phyloP scores from a whole-genome alignment of 2,329 filamentous ascomycete genomes.

The Sporothrix protearum region DNA sequence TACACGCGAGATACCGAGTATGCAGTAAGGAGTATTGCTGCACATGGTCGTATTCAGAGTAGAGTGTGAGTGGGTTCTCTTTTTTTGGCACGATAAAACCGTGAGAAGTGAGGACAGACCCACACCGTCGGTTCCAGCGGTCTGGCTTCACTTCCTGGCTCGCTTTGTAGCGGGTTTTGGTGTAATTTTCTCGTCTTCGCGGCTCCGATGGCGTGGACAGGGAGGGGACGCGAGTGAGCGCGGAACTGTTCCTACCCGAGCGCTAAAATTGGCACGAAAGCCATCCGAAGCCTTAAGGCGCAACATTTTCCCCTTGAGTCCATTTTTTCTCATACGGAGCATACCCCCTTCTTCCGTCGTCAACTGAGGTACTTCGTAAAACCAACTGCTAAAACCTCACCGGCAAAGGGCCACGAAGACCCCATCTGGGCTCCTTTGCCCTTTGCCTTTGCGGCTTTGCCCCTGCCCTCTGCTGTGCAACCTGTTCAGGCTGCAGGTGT shows the following conservation, averaged over 20 bases:
- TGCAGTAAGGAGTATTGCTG: too few species aligned
- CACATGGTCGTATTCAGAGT: too few species aligned
- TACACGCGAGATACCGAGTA: too few species aligned
- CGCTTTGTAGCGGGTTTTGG: not conserved
- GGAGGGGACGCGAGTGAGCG: not conserved
- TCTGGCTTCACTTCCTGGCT: not conserved
- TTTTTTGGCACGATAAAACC: too few species aligned
- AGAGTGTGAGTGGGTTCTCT: too few species aligned
- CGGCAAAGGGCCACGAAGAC: not conserved
- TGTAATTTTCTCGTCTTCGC: not conserved
- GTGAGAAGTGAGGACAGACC: not conserved
- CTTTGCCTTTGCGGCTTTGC: not conserved
- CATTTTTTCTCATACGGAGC: not conserved
- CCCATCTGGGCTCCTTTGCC: not conserved
- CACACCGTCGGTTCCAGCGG: conserved; percentile 9
- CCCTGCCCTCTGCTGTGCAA: not conserved
- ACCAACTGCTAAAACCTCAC: not conserved
- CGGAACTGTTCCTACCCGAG: conserved; percentile 1
- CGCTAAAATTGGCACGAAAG: not conserved
- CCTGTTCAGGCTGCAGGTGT: not conserved
- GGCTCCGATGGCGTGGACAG: not conserved
- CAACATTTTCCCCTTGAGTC: not conserved
- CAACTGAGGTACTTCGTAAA: too few species aligned
- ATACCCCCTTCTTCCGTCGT: too few species aligned
- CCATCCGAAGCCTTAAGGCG: too few species aligned